phyloP scores from a whole-genome alignment of 2,329 filamentous ascomycete species.

The Alternaria atra region DNA sequence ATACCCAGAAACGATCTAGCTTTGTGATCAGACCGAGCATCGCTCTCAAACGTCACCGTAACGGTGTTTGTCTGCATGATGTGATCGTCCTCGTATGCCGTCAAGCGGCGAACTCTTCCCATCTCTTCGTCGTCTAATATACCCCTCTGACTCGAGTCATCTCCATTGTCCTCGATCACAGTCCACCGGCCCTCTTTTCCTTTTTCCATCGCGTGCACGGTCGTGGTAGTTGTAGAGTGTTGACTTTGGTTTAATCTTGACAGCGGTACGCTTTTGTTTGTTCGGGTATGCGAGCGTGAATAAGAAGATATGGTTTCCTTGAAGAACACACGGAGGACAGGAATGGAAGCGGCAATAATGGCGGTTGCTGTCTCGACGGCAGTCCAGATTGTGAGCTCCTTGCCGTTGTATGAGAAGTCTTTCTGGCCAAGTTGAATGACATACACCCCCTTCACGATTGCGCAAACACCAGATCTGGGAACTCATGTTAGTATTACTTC shows the following conservation, averaged over 20 bases:
- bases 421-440: slow-evolving; percentile 31
- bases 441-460: slow-evolving; percentile 39
- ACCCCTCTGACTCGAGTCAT: slow-evolving; percentile 8
- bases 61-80: slow-evolving; percentile 18
- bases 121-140: slow-evolving; percentile 13
- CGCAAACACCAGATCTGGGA: slow-evolving; percentile 36
- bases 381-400: slow-evolving; percentile 43
- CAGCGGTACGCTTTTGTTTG: slow-evolving; percentile 2
- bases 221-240: slow-evolving; percentile 6
- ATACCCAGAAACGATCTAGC: slow-evolving; percentile 3
- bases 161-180: not conserved
- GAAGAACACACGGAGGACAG: slow-evolving; percentile 44
- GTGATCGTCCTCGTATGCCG: not conserved
- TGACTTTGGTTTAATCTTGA: slow-evolving; percentile 9
- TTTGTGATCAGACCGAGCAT: not conserved
- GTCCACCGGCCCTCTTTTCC: slow-evolving; percentile 8
- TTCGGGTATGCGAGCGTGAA: not conserved
- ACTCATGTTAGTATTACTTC: not conserved
- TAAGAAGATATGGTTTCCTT: slow-evolving; percentile 30
- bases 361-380: slow-evolving; percentile 41
- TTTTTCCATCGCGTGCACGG: not conserved
- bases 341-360: slow-evolving; percentile 41
- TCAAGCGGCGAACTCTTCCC: not conserved
- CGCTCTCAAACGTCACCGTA: slow-evolving; percentile 12
- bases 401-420: slow-evolving; percentile 43